Evolutionary conservation across 2,329 filamentous ascomycete species (phyloP), one percentile per base, ranked within the genome.

Genomic region (Phialophora verrucosa): DNA sequence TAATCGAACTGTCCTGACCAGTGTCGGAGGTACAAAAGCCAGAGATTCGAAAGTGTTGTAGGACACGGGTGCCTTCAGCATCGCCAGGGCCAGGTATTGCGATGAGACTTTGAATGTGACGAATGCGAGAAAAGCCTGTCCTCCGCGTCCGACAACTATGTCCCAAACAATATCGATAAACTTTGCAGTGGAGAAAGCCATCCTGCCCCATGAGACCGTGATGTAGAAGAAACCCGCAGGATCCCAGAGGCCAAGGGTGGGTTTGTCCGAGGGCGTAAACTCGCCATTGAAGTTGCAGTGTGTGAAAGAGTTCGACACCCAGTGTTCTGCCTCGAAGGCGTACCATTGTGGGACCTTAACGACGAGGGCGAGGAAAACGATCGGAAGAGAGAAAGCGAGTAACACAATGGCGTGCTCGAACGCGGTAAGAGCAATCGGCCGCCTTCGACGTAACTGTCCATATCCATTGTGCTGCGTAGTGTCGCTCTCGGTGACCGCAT

Each of bases 91-190:
- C 12, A 79, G 62, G 32, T 75, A 75, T 42, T 76, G 72, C 4
- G 74, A 75, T 54, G 78, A 78, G 20, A 79, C 76, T 23, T 62
- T 60, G 61, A 78, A 71, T 2, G 73, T 72, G 12, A 73, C 65
- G 49, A 65, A 74, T 60, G 73, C 76, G 7, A 76, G 73, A 3
- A 77, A 12, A 1, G 76, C 32, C 57, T 79, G 78, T 2, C 71
- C 73, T 5, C 76, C 76, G 3, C 76, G 69, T 7, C 75, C 77
- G 6, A 78, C 60, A 2, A 72, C 44, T 12, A 78, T 68, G 58
- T 79, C 77, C 77, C 77, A 79, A 1, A 72, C 63, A 6, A 77
- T 71, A 58, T 79, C 77, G 29, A 79, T 74, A 2, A 74, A 69
- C 54, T 79, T 79, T 8, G 72, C 77, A 5, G 73, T 72, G 17